Percentiles rank a stretch among this genome's conserved stretches.
These are phyloP conservation scores for Phytophthora macrochlamydospora DNA, from an alignment of 352 stramenopile genomes.

Conservation along the genomic window DNA sequence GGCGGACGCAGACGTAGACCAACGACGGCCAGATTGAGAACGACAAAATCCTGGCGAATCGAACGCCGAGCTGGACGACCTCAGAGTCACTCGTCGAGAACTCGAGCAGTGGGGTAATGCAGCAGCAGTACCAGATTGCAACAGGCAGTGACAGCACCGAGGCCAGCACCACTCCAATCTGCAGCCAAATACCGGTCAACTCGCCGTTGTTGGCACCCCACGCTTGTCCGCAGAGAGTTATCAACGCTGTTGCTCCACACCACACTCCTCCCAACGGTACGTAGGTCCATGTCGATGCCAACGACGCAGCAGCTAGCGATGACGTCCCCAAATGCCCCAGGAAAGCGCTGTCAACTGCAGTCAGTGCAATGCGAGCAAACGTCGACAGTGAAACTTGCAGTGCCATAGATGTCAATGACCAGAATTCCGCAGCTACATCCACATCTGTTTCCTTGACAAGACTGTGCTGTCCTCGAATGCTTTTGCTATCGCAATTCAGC, in stretches of 20 bases:
- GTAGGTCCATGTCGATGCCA: constrained; percentile 78
- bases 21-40: constrained; percentile 80
- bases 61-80: constrained; percentile 64
- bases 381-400: constrained; percentile 82
- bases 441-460: constrained; percentile 42
- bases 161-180: constrained; percentile 65
- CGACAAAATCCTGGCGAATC: constrained; percentile 78
- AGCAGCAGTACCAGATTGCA: constrained; percentile 66
- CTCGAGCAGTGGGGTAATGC: constrained; percentile 53
- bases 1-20: constrained; percentile 72
- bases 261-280: constrained; percentile 77
- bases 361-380: constrained; percentile 76
- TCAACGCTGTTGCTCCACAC: constrained; percentile 71
- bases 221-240: constrained; percentile 79
- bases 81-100: constrained; percentile 64
- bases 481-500: constrained; percentile 3
- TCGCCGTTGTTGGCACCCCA: constrained; percentile 73
- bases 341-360: constrained; percentile 80
- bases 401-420: constrained; percentile 73
- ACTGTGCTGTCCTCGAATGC: background rate
- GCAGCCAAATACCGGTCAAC: constrained; percentile 71
- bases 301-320: constrained; percentile 76
- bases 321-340: constrained; percentile 77
- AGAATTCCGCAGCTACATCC: constrained; percentile 66
- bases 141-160: constrained; percentile 53